phyloP scores from a whole-genome alignment of 2,329 filamentous ascomycete species.

The Sporothrix pallida region DNA sequence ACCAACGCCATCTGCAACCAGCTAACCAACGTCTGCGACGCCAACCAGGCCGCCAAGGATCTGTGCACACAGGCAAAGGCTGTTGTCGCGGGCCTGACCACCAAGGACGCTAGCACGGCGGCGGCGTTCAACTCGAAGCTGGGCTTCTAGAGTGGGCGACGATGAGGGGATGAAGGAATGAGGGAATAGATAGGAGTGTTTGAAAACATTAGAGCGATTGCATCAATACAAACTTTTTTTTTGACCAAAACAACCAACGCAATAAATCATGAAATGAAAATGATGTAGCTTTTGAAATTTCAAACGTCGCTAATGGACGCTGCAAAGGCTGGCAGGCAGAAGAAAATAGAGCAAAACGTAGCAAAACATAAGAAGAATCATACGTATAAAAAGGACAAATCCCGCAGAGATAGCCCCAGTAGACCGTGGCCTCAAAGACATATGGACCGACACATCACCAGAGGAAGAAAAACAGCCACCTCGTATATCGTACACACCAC shows the following conservation, averaged over 20 bases:
- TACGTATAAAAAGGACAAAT: too few species aligned
- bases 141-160: slow-evolving; percentile 43
- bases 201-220: not conserved
- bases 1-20: slow-evolving; percentile 74
- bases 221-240: not conserved
- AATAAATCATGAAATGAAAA: not conserved
- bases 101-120: slow-evolving; percentile 48
- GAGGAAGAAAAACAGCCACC: not conserved
- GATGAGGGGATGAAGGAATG: not conserved
- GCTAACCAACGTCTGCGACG: slow-evolving; percentile 68
- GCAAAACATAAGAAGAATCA: too few species aligned
- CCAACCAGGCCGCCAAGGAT: slow-evolving; percentile 63
- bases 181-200: not conserved
- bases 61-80: slow-evolving; percentile 61
- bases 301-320: not conserved
- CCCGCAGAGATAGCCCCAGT: too few species aligned
- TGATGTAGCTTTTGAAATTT: not conserved
- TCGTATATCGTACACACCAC: not conserved
- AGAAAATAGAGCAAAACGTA: too few species aligned
- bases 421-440: too few species aligned
- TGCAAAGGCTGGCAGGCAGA: too few species aligned
- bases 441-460: not conserved
- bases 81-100: slow-evolving; percentile 42
- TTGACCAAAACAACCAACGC: not conserved
- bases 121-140: slow-evolving; percentile 49